Base-by-base conservation (phyloP, 257 asterid species). In the Hygrophila difformis region DNA sequence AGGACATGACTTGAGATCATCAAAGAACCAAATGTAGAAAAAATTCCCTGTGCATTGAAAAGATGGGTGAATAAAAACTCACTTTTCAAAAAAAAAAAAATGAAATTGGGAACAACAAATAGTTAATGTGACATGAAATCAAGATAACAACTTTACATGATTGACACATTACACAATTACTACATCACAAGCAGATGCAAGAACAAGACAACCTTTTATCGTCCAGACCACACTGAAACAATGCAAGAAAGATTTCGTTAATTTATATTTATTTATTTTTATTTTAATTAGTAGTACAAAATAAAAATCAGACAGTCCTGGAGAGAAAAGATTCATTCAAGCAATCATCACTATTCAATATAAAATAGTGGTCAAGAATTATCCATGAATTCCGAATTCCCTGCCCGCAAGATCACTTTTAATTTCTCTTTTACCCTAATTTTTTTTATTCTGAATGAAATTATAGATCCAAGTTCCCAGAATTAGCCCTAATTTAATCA, bases 1-100 rank as follows among this genome's bases (percentile, higher is more conserved):
- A 47, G 67, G 74, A 66, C 81, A 79, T 63, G 81, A 74, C 92
- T 70, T 54, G 67, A 65, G 71, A 69, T 56, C 29, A 24, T 44
- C 6, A 53, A 36, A 69, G 20, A 65, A 55, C 72, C 70, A 56
- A 57, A 66, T 82, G 73, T 75, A 48, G 79, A 60, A 85, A 66
- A 37, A 47, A 35, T 46, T 48, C 55, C 36, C 43, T 14, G 34
- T 39, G 21, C 43, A 55, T 49, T 20, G 48, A 48, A 49, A 67
- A 62, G 74, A 56, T 44, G 39, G 52, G 39, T 17, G 23, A 48
- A 62, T 17, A 17, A 48, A 43, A 62, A 62, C 72, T 65, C 39
- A 21, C 65, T n/a, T n/a, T 53, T 61, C 65, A 70, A 69, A 61
- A 69, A 63, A 34, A 52, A 2, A n/a, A n/a, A n/a, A n/a, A n/a